These are phyloP conservation scores for Plasmodium malariae DNA, from an alignment of 169 alveolate species.

Conservation along the genomic window DNA sequence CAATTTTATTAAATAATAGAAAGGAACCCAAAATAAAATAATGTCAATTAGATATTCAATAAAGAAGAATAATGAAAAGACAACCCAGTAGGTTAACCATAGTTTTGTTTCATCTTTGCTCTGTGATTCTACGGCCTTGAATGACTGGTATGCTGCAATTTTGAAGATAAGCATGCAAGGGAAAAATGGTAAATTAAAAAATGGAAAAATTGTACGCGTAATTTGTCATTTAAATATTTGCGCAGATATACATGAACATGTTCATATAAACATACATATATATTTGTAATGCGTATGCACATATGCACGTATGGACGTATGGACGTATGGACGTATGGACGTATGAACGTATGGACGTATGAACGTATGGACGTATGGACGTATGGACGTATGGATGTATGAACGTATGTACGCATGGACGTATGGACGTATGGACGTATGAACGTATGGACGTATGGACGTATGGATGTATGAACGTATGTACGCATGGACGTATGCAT, in stretches of 20 bases:
- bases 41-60: slow-evolving; percentile 89
- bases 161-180: slow-evolving; percentile 15
- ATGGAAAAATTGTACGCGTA: not conserved
- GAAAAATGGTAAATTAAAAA: not conserved
- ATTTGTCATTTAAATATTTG: not conserved
- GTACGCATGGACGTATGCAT: no score
- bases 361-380: not conserved
- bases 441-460: no score
- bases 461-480: no score
- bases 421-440: no score
- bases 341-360: not conserved
- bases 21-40: slow-evolving; percentile 92
- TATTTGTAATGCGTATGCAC: not conserved
- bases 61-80: slow-evolving; percentile 88
- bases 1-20: slow-evolving; percentile 90
- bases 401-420: no score
- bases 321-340: not conserved
- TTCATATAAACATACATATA: no score
- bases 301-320: not conserved
- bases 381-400: no score
- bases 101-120: slow-evolving; percentile 90
- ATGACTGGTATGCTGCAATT: slow-evolving; percentile 88
- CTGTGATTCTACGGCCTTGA: slow-evolving; percentile 90
- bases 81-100: slow-evolving; percentile 95
- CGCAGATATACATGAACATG: no score